Percentiles rank a stretch among this genome's conserved stretches.
These are phyloP conservation scores for Trametes meyenii DNA, from an alignment of 768 basidiomycete species.

Conservation along the genomic window DNA sequence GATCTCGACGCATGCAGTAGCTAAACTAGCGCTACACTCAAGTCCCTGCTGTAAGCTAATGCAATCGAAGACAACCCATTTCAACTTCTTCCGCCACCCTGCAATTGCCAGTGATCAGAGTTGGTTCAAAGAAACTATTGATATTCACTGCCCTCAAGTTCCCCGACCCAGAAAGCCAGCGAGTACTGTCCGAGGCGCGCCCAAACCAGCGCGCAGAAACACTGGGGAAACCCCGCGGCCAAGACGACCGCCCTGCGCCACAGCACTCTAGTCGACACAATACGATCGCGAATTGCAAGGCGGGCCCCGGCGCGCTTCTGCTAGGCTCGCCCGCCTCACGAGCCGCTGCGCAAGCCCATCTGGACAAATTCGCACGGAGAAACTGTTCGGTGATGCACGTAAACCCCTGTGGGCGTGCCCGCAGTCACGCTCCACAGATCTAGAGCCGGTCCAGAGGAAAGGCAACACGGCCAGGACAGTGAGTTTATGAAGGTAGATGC, in stretches of 20 bases:
- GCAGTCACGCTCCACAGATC: neutral
- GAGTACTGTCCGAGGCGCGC: neutral
- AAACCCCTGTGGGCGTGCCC: neutral
- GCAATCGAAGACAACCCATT: too few species aligned
- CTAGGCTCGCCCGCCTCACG: too few species aligned
- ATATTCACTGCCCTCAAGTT: too few species aligned
- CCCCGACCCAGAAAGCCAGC: neutral
- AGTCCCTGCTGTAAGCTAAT: too few species aligned
- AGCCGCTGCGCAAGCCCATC: neutral
- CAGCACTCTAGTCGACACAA: neutral
- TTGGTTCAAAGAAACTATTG: too few species aligned
- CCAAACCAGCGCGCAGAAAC: constrained; percentile 8
- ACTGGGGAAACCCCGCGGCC: constrained; percentile 18
- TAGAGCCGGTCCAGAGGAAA: neutral
- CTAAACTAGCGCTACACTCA: too few species aligned
- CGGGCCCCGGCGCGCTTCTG: too few species aligned
- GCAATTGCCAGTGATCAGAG: too few species aligned
- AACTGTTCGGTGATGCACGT: constrained; percentile 6
- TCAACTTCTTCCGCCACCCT: too few species aligned
- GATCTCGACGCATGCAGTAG: too few species aligned
- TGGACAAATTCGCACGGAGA: constrained; percentile 17
- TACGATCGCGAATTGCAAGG: neutral
- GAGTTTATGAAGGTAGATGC: constrained; percentile 7
- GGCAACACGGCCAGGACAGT: neutral
- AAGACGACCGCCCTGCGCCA: constrained; percentile 12